Evolutionary conservation across 192 early-diverging fungal species (phyloP), one percentile per base, ranked within the genome.

Genomic region (Backusella westeae): DNA sequence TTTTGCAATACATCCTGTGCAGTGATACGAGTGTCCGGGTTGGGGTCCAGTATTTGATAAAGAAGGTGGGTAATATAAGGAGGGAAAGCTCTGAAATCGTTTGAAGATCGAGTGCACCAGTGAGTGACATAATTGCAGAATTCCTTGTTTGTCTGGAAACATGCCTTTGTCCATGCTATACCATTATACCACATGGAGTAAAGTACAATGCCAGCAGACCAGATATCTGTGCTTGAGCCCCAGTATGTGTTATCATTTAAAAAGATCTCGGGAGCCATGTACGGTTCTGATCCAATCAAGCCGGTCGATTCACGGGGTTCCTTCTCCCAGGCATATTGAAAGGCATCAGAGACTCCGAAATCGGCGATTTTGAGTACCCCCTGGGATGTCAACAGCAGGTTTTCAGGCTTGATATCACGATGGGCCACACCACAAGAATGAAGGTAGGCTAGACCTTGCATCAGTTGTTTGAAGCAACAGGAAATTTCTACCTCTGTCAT

Each of bases 271-370:
- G 97, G 97, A 5, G 97, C 94, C 87, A 96, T 96, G 81, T 98
- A 99, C 4, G 97, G 97, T 49, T 94, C 95, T 8, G 92, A 94
- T 34, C 97, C 97, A 76, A 93, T 94, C 41, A 94, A 78, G 14
- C 97, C 97, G 67, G 89, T 87, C 73, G 93, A 94, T 69, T 91
- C 88, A 77, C 91, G 91, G 36, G 89, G 69, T 29, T 77, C 73
- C 41, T 79, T 87, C 76, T 95, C 90, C 90, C 92, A 96, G 35
- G 89, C 90, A 5, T 88, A 88, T 68, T 92, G 87, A 84, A 98
- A 96, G 9, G 97, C 97, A 77, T 96, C 94, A 1, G 94, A 91
- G 12, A 97, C 94, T 36, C 97, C 97, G 88, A 99, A 99, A 86
- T 99, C 97, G 4, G 95, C 95, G 81, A 99, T 96, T 84, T 99